phyloP scores from a whole-genome alignment of 2,329 filamentous ascomycete species.

The Clathrospora elynae region DNA sequence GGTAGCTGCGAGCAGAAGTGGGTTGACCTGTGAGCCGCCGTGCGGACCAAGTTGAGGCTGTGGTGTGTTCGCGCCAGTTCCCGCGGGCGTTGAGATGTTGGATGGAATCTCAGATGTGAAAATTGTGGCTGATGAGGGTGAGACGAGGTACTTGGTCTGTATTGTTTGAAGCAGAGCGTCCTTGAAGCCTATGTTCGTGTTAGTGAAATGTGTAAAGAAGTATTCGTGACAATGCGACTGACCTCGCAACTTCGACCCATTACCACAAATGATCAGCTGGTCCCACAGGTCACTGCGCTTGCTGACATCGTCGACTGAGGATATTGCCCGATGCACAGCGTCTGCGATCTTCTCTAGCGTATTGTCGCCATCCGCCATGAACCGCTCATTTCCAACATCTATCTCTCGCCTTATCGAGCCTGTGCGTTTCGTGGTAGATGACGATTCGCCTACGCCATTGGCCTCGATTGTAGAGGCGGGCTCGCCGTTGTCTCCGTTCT shows the following conservation, averaged over 20 bases:
- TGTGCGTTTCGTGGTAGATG: constrained; percentile 20
- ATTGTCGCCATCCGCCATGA: constrained; percentile 64
- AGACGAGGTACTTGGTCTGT: constrained; percentile 82
- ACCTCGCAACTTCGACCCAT: constrained; percentile 72
- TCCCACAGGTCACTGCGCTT: constrained; percentile 91
- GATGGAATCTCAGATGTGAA: constrained; percentile 97
- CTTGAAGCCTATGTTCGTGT: constrained; percentile 68
- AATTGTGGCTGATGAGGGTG: constrained; percentile 89
- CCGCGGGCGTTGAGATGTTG: constrained; percentile 86
- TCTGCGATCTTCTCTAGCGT: constrained; percentile 84
- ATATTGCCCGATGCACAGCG: constrained; percentile 81
- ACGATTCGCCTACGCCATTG: constrained; percentile 32
- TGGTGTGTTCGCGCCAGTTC: constrained; percentile 90
- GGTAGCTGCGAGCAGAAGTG: constrained; percentile 88
- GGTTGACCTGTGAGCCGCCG: constrained; percentile 72
- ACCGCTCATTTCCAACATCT: constrained; percentile 78
- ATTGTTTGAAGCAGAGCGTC: constrained; percentile 85
- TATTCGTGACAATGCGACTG: constrained; percentile 15
- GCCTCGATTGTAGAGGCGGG: constrained; percentile 30
- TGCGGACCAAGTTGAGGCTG: constrained; percentile 61
- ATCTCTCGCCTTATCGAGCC: constrained; percentile 63
- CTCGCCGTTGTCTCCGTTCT: constrained; percentile 41
- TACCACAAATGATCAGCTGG: constrained; percentile 86
- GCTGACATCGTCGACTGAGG: constrained; percentile 80
- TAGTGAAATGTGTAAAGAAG: constrained; percentile 33